These are phyloP conservation scores for Dictyostelium firmibasis DNA, from an alignment of 78 protist species.

Conservation along the genomic window DNA sequence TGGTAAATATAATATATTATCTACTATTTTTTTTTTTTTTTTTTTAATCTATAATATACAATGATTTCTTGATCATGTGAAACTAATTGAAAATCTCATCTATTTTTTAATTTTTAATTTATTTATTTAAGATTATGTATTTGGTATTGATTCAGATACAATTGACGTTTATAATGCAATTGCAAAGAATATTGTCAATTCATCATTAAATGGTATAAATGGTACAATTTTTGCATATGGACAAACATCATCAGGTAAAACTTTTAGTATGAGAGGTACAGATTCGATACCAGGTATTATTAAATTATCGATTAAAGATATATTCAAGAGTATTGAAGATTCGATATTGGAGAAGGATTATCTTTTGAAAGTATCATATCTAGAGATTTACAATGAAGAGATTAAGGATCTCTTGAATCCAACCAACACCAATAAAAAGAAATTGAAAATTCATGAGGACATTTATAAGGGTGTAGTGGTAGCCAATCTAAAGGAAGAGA, in stretches of 20 bases:
- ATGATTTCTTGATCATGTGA: too few relatives aligned
- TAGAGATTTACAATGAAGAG: conserved; percentile 91
- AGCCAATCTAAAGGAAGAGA: conserved; percentile 74
- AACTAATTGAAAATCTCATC: too few relatives aligned
- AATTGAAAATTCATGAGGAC: conserved; percentile 72
- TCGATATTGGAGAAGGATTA: conserved; percentile 53
- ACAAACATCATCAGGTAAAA: conserved; percentile 90
- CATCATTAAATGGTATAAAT: conserved; percentile 79
- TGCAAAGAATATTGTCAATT: conserved; percentile 48
- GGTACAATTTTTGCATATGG: conserved; percentile 79
- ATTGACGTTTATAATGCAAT: conserved; percentile 33
- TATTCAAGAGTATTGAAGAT: conserved; percentile 45
- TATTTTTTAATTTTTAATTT: not conserved
- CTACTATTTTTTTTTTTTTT: not conserved
- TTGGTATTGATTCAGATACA: conserved; percentile 39
- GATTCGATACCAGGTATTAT: conserved; percentile 84
- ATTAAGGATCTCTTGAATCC: conserved; percentile 80
- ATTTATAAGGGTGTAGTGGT: conserved; percentile 52
- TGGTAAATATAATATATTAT: conserved; percentile 1
- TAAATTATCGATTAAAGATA: conserved; percentile 61
- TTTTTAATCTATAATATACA: too few relatives aligned
- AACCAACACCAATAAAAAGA: not conserved
- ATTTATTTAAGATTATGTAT: conserved; percentile 37
- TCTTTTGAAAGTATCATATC: conserved; percentile 83
- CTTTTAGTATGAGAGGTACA: conserved; percentile 87